Base-by-base conservation (phyloP, 805 yeast species). In the Candida coleopterorum region DNA sequence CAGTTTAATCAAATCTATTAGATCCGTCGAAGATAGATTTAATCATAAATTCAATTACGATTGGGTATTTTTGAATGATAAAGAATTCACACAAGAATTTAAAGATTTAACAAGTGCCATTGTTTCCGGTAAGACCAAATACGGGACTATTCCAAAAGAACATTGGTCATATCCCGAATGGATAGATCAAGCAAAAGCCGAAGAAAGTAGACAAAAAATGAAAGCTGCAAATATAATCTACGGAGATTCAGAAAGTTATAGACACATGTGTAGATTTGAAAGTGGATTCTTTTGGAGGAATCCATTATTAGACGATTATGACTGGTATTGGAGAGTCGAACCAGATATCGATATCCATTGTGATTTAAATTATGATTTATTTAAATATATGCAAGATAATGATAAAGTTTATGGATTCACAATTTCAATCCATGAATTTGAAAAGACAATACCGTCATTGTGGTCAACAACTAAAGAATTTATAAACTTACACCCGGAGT, bases 241-340 rank as follows among this genome's bases (percentile, higher is more conserved):
- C 56, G 95, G 94, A 37, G 82, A 70, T 39, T 70, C 81, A 10
- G 79, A 74, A 43, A 71, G 88, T 12, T 87, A 86, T 63, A 77
- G 96, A 65, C 94, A 87, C 60, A 87, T 87, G 96, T 87, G 96
- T 59, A 74, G 96, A 54, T 88, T 72, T 54, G 94, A 86, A 60
- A 81, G 93, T 11, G 96, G 96, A 1, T 84, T 87, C 63, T 88
- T 88, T 63, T 87, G 75, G 70, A 75, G 81, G 61, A 93, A 85
- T 55, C 81, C 81, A 29, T 54, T 83, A 40, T 57, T 88, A 71
- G 68, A 68, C 38, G 81, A 85, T n/a, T 87, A 79, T 58, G 87
- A 84, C 43, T 88, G 81, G 72, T 88, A 88, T 70, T 88, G 96
- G 96, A 78, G 96, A 64, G 95, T 88, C 38, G 96, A 88, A 61